Evolutionary conservation across 78 protist genomes (phyloP), one percentile per base, ranked within the genome.

Genomic region (Emiliania huxleyi): DNA sequence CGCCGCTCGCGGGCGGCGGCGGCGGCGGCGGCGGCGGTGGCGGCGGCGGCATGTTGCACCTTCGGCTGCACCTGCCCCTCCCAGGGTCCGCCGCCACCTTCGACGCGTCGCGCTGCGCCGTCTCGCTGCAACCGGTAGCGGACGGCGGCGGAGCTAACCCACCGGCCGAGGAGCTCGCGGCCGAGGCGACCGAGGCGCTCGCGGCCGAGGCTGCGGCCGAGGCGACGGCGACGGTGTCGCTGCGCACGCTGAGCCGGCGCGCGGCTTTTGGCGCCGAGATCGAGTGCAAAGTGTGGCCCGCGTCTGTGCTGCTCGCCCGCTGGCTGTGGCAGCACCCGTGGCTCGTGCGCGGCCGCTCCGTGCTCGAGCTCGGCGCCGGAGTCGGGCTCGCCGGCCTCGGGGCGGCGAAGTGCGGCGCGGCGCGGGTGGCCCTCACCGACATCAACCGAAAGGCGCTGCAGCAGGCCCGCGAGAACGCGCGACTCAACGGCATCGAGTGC

Each of bases 361-460:
- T 92, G 46, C 45, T 77, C 11, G 94, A 92, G 56, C 46, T 92
- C 21, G 94, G 94, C 44, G 37, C 48, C 21, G 94, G 94, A 29
- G 75, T 75, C 19, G 94, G 94, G 11, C 79, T 52, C 33, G 79
- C 52, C 19, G 94, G 94, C 2, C 52, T 92, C 38, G 94, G n/a
- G 33, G 94, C 94, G 21, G 90, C 79, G 11, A 38, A 5, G 19
- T 37, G n/a, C n/a, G 77, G 44, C 19, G 71, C 55, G 48, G 2
- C 15, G 40, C 8, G 1, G 33, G 94, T 92, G 19, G 55, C 29
- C 23, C 33, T 92, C 22, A 62, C 90, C 19, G 94, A 92, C 94
- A 11, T 77, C 73, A 40, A 77, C 87, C 15, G 23, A 5, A 62
- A 62, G 33, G 75, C 23, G 37, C 8, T 52, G 15, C 62, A 4